phyloP scores from a whole-genome alignment of 1,284 basidiomycete species.

The Ustilago cynodontis region DNA sequence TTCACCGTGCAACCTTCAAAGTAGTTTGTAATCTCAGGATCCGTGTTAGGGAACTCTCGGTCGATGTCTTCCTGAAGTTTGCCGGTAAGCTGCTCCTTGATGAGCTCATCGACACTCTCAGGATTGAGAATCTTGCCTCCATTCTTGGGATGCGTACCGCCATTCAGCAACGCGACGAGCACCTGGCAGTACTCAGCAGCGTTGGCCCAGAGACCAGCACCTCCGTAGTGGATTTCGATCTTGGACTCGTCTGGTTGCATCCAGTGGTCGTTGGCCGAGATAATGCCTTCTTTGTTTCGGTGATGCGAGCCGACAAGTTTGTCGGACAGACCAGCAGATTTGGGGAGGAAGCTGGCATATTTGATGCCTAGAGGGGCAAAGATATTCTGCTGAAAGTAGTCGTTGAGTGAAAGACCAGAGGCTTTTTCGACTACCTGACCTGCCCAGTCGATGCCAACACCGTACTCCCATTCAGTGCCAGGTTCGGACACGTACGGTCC shows the following conservation, averaged over 20 bases:
- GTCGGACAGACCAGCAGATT: slow-evolving; percentile 28
- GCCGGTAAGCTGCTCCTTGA: slow-evolving; percentile 48
- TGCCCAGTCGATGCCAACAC: slow-evolving; percentile 54
- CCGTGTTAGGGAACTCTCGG: slow-evolving; percentile 33
- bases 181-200: slow-evolving; percentile 50
- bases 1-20: slow-evolving; percentile 38
- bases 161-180: slow-evolving; percentile 57
- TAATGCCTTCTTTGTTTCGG: slow-evolving; percentile 27
- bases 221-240: slow-evolving; percentile 56
- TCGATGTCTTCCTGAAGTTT: slow-evolving; percentile 42
- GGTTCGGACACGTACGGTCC: slow-evolving; percentile 53
- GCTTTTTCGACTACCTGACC: slow-evolving; percentile 50
- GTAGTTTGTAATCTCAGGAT: slow-evolving; percentile 37
- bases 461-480: slow-evolving; percentile 59
- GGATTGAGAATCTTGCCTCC: slow-evolving; percentile 53
- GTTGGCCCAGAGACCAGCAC: slow-evolving; percentile 48
- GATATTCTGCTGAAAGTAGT: slow-evolving; percentile 59
- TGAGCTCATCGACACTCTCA: slow-evolving; percentile 50
- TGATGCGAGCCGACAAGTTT: slow-evolving; percentile 45
- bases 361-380: slow-evolving; percentile 60
- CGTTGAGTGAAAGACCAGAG: slow-evolving; percentile 53
- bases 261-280: slow-evolving; percentile 36
- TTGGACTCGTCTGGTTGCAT: slow-evolving; percentile 44
- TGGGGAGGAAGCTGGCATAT: slow-evolving; percentile 42
- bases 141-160: slow-evolving; percentile 57